phyloP scores from a whole-genome alignment of 2,329 filamentous ascomycete genomes.

The Aureobasidium zeae region DNA sequence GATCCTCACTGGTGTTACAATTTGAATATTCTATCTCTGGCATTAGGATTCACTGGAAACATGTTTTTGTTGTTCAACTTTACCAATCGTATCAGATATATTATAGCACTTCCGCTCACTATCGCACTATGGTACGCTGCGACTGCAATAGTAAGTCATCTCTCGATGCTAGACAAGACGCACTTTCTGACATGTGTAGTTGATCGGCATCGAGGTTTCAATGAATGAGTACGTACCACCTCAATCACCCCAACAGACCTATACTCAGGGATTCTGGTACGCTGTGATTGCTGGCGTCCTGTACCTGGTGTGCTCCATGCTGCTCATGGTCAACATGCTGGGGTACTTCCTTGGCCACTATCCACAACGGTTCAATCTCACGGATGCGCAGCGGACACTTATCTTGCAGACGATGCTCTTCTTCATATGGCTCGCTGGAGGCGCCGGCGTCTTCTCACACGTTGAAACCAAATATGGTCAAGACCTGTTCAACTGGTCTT shows the following conservation, averaged over 20 bases:
- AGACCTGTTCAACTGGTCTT: slow-evolving; percentile 49
- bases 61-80: slow-evolving; percentile 80
- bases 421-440: slow-evolving; percentile 69
- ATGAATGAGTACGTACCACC: slow-evolving; percentile 54
- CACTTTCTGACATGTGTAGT: slow-evolving; percentile 28
- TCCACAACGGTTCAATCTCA: slow-evolving; percentile 66
- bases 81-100: slow-evolving; percentile 68
- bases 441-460: slow-evolving; percentile 63
- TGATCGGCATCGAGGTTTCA: slow-evolving; percentile 57
- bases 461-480: slow-evolving; percentile 46
- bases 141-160: slow-evolving; percentile 44
- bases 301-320: slow-evolving; percentile 68
- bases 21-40: slow-evolving; percentile 70
- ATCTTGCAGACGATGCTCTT: slow-evolving; percentile 87
- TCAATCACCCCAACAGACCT: slow-evolving; percentile 40
- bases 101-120: slow-evolving; percentile 71
- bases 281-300: slow-evolving; percentile 69
- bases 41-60: slow-evolving; percentile 68
- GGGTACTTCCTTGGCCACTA: slow-evolving; percentile 70
- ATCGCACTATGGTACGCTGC: slow-evolving; percentile 69
- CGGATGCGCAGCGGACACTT: slow-evolving; percentile 70
- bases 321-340: slow-evolving; percentile 70
- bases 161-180: not conserved
- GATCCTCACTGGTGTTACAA: slow-evolving; percentile 67
- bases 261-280: slow-evolving; percentile 83